Conservation (phyloP, 345 rosid species). For the Populus tremula region DNA sequence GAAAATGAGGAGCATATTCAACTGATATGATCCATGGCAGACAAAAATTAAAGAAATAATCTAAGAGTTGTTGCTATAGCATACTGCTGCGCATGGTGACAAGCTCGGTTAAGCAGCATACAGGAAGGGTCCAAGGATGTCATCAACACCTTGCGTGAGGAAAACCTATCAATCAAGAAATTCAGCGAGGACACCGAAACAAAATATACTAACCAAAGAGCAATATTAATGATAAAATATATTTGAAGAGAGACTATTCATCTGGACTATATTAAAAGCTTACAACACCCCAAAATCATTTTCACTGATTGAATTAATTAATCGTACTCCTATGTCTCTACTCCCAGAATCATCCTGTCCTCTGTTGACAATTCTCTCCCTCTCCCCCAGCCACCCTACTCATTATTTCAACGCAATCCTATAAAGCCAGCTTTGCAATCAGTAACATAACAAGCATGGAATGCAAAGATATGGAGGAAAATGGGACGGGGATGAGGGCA, state of each 20-base stretch:
- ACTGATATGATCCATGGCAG: background rate
- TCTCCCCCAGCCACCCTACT: background rate
- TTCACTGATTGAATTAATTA: background rate
- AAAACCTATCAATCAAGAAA: background rate
- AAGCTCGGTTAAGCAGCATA: background rate
- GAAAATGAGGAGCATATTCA: background rate
- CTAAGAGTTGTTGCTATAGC: background rate
- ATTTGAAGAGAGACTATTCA: background rate
- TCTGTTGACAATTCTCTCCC: background rate
- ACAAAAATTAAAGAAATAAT: background rate
- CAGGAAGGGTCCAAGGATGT: background rate
- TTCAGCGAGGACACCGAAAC: background rate
- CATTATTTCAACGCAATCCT: background rate
- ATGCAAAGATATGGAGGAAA: conserved; percentile 20
- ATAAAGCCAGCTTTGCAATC: background rate
- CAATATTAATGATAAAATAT: background rate
- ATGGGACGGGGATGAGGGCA: conserved; percentile 12
- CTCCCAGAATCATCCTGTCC: background rate
- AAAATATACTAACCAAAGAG: background rate
- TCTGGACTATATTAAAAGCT: background rate
- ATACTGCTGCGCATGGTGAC: background rate
- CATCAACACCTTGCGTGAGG: background rate
- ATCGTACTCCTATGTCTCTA: background rate
- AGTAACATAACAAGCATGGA: conserved; percentile 17
- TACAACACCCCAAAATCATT: background rate